These are phyloP conservation scores for Chloropicon primus DNA, from an alignment of 139 green algal species.

Conservation along the genomic window DNA sequence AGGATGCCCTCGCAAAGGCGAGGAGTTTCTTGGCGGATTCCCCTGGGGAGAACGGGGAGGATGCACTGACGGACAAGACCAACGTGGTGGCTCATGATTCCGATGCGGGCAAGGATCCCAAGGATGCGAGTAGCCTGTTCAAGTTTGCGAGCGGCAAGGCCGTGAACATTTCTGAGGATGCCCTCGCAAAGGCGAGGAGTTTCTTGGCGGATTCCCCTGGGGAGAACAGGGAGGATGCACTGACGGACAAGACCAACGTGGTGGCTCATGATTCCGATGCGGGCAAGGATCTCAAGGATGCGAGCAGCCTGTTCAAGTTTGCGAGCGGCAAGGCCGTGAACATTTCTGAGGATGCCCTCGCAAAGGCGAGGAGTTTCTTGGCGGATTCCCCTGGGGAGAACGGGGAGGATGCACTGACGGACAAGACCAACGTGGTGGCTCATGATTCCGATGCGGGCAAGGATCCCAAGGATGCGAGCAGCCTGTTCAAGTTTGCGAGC, in stretches of 20 bases:
- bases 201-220: too few species aligned
- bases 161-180: background rate
- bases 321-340: background rate
- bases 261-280: background rate
- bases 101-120: background rate
- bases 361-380: too few species aligned
- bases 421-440: background rate
- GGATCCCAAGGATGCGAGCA: background rate
- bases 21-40: too few species aligned
- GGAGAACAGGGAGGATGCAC: too few species aligned
- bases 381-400: too few species aligned
- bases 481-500: background rate
- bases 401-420: too few species aligned
- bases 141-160: background rate
- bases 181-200: background rate
- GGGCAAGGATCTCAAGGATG: background rate
- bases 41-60: too few species aligned
- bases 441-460: background rate
- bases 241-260: too few species aligned
- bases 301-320: background rate
- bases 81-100: background rate
- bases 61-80: background rate
- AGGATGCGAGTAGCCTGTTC: background rate
- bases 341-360: background rate
- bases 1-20: background rate